Conservation (phyloP, 768 basidiomycete species). For the Mycena leptocephala region DNA sequence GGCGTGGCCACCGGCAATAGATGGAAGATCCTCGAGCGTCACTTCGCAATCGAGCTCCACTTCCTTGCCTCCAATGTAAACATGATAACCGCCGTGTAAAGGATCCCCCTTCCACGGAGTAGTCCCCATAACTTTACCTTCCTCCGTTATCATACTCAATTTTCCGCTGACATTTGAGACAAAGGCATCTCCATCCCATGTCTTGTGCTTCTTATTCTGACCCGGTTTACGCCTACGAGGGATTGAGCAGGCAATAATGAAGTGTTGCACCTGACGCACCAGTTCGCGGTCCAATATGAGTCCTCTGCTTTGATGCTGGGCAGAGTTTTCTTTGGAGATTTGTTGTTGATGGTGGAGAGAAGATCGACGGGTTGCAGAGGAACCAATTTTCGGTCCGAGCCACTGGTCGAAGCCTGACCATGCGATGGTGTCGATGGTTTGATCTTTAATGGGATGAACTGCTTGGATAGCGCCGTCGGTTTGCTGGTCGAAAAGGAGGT, state of each 20-base stretch:
- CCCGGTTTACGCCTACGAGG: conserved; percentile 76
- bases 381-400: conserved; percentile 46
- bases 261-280: conserved; percentile 56
- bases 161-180: conserved; percentile 67
- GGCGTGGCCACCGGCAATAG: conserved; percentile 51
- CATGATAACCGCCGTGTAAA: conserved; percentile 62
- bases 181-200: conserved; percentile 89
- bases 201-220: conserved; percentile 84
- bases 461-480: conserved; percentile 38
- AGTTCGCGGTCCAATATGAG: conserved; percentile 80
- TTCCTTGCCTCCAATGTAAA: conserved; percentile 72
- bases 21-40: conserved; percentile 67
- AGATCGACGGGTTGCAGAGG: conserved; percentile 60
- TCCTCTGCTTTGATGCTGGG: conserved; percentile 38
- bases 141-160: conserved; percentile 77
- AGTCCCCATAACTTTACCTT: conserved; percentile 78
- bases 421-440: conserved; percentile 42
- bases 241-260: neutral
- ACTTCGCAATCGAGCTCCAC: conserved; percentile 74
- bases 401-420: neutral
- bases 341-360: conserved; percentile 40
- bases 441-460: conserved; percentile 49
- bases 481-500: conserved; percentile 42
- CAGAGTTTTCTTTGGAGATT: conserved; percentile 24
- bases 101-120: conserved; percentile 72